These are phyloP conservation scores for Phylloporus scabripes DNA, from an alignment of 768 basidiomycete genomes.

Conservation along the genomic window DNA sequence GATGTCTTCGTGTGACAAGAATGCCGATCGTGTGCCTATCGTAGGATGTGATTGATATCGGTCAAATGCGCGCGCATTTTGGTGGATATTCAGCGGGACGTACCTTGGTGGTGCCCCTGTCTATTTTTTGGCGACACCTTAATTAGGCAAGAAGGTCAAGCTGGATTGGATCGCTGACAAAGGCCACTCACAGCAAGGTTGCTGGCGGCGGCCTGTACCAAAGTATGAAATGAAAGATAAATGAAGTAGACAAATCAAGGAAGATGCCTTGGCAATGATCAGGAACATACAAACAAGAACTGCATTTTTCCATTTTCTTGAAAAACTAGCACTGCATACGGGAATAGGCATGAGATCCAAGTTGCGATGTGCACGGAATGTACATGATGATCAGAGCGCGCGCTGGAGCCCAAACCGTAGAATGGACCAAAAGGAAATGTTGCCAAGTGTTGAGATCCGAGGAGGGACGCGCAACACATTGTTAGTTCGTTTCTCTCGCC, in stretches of 20 bases:
- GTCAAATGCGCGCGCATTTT: neutral
- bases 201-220: neutral
- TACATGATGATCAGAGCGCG: neutral
- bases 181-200: neutral
- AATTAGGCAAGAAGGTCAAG: neutral
- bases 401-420: neutral
- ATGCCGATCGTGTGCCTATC: constrained; percentile 6
- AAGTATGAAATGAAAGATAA: neutral
- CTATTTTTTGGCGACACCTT: constrained; percentile 1
- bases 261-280: neutral
- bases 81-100: constrained; percentile 5
- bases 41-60: constrained; percentile 4
- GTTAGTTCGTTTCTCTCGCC: neutral
- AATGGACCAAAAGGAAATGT: neutral
- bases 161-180: constrained; percentile 2
- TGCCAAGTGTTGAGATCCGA: constrained; percentile 1
- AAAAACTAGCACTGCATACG: neutral
- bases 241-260: neutral
- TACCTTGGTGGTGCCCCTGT: constrained; percentile 1
- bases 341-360: neutral
- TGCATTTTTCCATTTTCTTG: neutral
- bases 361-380: neutral
- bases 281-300: neutral
- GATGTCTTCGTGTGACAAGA: neutral
- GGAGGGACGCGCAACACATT: neutral